These are phyloP conservation scores for Auricularia heimuer DNA, from an alignment of 768 basidiomycete species.

Conservation along the genomic window DNA sequence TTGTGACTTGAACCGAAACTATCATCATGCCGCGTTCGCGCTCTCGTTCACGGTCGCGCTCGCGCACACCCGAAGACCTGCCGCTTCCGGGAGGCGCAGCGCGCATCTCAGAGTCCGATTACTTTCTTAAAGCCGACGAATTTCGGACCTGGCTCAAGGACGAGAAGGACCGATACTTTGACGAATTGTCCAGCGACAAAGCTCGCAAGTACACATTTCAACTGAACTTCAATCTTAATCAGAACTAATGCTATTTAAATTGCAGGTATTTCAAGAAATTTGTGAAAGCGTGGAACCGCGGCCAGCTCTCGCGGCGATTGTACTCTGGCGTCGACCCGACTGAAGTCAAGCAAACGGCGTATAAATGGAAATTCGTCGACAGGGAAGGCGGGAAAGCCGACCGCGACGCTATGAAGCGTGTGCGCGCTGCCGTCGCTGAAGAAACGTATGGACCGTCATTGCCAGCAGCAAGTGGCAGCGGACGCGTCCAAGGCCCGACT, in stretches of 20 bases:
- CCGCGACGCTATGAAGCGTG: slow-evolving; percentile 42
- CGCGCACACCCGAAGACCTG: background rate
- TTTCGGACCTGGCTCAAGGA: slow-evolving; percentile 84
- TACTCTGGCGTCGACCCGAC: slow-evolving; percentile 55
- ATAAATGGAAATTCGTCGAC: slow-evolving; percentile 76
- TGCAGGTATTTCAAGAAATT: slow-evolving; percentile 87
- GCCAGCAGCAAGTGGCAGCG: slow-evolving; percentile 10
- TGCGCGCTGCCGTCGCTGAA: slow-evolving; percentile 47
- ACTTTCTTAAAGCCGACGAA: slow-evolving; percentile 81
- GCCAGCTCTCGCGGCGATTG: slow-evolving; percentile 56
- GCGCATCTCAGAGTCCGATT: slow-evolving; percentile 74
- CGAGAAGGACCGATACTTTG: slow-evolving; percentile 66
- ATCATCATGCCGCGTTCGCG: slow-evolving; percentile 4
- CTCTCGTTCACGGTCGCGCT: slow-evolving; percentile 7
- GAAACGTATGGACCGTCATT: slow-evolving; percentile 29
- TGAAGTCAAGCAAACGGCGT: slow-evolving; percentile 60
- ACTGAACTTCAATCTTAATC: slow-evolving; percentile 3
- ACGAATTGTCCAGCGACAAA: slow-evolving; percentile 73
- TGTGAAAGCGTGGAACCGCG: slow-evolving; percentile 81
- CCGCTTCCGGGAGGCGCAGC: slow-evolving; percentile 44
- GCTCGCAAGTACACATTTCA: slow-evolving; percentile 51
- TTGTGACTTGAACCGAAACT: too few species aligned
- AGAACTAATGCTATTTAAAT: slow-evolving; percentile 23
- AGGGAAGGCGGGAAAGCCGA: slow-evolving; percentile 55
- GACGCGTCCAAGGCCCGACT: slow-evolving; percentile 54